Conservation (phyloP, 306 rosid genomes). For the Trichosanthes truncata region DNA sequence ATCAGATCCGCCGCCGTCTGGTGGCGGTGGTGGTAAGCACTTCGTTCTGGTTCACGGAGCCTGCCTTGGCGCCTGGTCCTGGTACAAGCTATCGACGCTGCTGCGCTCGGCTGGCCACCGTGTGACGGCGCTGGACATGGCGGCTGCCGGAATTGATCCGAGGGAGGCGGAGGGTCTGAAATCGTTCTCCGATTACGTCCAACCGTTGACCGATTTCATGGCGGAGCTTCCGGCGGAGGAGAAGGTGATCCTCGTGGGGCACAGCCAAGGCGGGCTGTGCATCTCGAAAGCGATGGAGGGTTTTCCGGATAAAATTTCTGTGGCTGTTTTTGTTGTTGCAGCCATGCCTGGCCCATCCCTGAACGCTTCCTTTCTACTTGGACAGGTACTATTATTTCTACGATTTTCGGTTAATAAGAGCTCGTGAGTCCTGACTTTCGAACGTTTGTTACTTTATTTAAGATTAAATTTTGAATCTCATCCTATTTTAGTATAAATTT, state of each 20-base stretch:
- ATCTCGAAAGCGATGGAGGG: conserved; percentile 36
- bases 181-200: conserved; percentile 21
- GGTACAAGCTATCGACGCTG: conserved; percentile 32
- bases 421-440: too few species aligned
- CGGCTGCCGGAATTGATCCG: conserved; percentile 23
- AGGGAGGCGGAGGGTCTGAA: conserved; percentile 6
- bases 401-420: too few species aligned
- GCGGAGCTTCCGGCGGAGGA: conserved; percentile 11
- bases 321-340: conserved; percentile 30
- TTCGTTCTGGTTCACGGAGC: conserved; percentile 41
- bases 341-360: conserved; percentile 23
- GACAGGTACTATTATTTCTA: conserved; percentile 8
- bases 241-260: conserved; percentile 34
- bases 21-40: not conserved
- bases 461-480: too few species aligned
- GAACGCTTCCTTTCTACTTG: not conserved
- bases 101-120: conserved; percentile 19
- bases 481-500: too few species aligned
- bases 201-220: conserved; percentile 33
- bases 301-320: conserved; percentile 19
- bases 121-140: conserved; percentile 30
- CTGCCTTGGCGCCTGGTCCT: conserved; percentile 43
- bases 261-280: conserved; percentile 37
- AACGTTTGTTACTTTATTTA: too few species aligned
- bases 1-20: not conserved